phyloP scores from a whole-genome alignment of 805 yeast genomes.

The Metschnikowia hibisci region DNA sequence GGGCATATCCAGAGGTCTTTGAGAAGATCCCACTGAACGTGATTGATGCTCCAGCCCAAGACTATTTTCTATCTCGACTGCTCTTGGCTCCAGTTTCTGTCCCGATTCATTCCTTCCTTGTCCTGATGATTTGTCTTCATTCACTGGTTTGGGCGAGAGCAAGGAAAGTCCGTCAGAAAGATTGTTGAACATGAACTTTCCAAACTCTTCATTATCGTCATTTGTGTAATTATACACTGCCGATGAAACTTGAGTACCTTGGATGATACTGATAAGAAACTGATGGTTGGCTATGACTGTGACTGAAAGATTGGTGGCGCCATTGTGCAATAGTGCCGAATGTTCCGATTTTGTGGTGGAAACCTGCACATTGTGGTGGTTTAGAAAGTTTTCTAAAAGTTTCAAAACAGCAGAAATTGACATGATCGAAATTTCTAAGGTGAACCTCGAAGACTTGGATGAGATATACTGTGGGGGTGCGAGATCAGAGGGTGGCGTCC shows the following conservation, averaged over 20 bases:
- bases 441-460: too few relatives aligned
- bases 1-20: slow-evolving; percentile 41
- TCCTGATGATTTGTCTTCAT: not conserved
- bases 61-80: too few relatives aligned
- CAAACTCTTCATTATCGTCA: not conserved
- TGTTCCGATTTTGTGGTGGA: not conserved
- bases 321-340: not conserved
- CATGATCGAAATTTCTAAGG: too few relatives aligned
- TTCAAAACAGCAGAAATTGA: not conserved
- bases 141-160: not conserved
- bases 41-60: not conserved
- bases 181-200: not conserved
- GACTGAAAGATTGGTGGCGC: not conserved
- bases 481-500: slow-evolving; percentile 2
- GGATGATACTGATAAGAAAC: slow-evolving; percentile 1
- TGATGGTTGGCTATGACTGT: not conserved
- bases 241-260: not conserved
- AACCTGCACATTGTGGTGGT: slow-evolving; percentile 1
- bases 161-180: not conserved
- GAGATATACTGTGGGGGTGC: not conserved
- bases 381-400: not conserved
- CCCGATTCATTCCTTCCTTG: not conserved
- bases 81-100: not conserved
- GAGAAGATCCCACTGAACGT: not conserved
- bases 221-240: not conserved